These are phyloP conservation scores for Nepenthes mirabilis DNA, from an alignment of 148 eudicot species.

Conservation along the genomic window DNA sequence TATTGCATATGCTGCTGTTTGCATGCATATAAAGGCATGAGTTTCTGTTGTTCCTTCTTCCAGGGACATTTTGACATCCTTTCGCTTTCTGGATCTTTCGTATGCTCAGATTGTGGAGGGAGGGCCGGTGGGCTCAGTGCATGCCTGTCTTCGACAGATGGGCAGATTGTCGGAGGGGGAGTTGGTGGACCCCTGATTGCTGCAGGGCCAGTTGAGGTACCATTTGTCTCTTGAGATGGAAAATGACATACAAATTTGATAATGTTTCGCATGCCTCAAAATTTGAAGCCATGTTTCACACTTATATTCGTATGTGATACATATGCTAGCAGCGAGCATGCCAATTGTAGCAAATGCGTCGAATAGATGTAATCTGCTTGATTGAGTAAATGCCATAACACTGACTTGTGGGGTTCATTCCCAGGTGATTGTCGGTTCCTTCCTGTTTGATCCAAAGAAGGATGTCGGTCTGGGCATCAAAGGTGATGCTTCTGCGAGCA, in stretches of 20 bases:
- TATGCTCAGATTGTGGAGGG: conserved; percentile 48
- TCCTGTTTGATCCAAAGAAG: conserved; percentile 48
- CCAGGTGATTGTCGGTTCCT: conserved; percentile 74
- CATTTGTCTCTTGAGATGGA: background rate
- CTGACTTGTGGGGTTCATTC: background rate
- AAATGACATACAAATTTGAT: background rate
- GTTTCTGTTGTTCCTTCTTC: conserved; percentile 1
- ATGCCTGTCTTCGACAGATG: conserved; percentile 40
- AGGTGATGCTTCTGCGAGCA: conserved; percentile 29
- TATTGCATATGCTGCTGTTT: background rate
- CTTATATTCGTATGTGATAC: too few species aligned
- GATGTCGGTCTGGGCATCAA: conserved; percentile 27
- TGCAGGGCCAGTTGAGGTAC: conserved; percentile 68
- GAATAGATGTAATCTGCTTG: background rate
- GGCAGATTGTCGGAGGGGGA: conserved; percentile 67
- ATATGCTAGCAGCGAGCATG: too few species aligned
- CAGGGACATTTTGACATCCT: conserved; percentile 71
- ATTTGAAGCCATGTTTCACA: too few species aligned
- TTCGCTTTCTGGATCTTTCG: conserved; percentile 58
- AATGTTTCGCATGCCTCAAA: too few species aligned
- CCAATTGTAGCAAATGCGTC: too few species aligned
- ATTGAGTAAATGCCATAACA: background rate
- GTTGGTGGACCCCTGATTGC: conserved; percentile 75
- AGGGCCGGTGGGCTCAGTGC: conserved; percentile 65
- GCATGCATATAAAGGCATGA: background rate